phyloP scores from a whole-genome alignment of 345 rosid genomes.

The Stellera chamaejasme region DNA sequence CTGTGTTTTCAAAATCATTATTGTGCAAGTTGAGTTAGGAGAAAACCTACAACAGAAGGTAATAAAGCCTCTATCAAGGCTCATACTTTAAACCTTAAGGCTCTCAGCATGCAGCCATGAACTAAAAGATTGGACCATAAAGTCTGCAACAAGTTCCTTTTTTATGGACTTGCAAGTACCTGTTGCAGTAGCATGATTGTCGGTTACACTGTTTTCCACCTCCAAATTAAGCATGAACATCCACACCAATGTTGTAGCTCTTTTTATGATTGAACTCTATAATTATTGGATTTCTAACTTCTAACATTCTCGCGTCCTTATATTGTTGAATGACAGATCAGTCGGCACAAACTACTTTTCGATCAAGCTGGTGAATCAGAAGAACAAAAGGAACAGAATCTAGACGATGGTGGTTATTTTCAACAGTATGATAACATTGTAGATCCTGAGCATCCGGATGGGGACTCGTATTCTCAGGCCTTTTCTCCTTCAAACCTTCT shows the following conservation, averaged over 20 bases:
- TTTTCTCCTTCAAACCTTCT: slow-evolving; percentile 20
- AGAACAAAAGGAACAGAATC: slow-evolving; percentile 27
- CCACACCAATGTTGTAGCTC: too few relatives aligned
- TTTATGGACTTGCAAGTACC: too few relatives aligned
- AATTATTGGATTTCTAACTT: too few relatives aligned
- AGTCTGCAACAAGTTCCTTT: too few relatives aligned
- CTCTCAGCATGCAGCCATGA: too few relatives aligned
- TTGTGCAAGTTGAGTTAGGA: too few relatives aligned
- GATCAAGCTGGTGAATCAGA: slow-evolving; percentile 28
- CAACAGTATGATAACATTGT: slow-evolving; percentile 21
- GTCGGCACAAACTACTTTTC: slow-evolving; percentile 31
- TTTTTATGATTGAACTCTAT: background rate
- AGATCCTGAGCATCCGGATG: slow-evolving; percentile 19
- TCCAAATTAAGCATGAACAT: background rate
- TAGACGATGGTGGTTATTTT: slow-evolving; percentile 37
- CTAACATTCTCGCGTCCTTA: background rate
- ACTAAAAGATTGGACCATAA: too few relatives aligned
- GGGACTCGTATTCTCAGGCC: slow-evolving; percentile 22
- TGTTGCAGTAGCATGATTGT: too few relatives aligned
- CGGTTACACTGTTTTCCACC: background rate
- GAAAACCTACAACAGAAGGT: too few relatives aligned
- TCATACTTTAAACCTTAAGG: too few relatives aligned
- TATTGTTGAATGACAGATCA: slow-evolving; percentile 31
- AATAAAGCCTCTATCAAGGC: too few relatives aligned
- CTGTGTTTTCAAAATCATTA: too few relatives aligned